Conservation (phyloP, 176 grass and related monocot genomes). For the Metroxylon sagu region DNA sequence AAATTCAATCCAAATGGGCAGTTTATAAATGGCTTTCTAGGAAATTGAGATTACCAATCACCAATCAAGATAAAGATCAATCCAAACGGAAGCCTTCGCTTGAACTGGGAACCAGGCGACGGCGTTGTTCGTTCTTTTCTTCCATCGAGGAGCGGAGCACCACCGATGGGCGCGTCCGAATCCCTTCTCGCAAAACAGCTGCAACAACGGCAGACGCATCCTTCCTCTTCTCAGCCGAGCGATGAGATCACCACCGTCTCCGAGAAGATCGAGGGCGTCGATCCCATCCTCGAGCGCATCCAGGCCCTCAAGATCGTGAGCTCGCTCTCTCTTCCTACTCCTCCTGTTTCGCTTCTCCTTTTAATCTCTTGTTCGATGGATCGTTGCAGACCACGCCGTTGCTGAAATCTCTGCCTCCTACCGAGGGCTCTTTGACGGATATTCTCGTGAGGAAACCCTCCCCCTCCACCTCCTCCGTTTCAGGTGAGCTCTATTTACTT, state of each 20-base stretch:
- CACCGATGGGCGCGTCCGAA: constrained; percentile 16
- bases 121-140: no score
- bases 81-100: no score
- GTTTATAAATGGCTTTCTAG: no score
- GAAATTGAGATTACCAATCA: no score
- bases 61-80: no score
- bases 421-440: constrained; percentile 7
- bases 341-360: neutral
- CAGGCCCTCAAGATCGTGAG: constrained; percentile 13
- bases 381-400: constrained; percentile 16
- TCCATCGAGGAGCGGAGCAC: no score
- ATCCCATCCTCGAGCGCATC: constrained; percentile 17
- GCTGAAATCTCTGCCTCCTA: constrained; percentile 6
- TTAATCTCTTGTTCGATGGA: neutral
- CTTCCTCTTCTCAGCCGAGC: constrained; percentile 5
- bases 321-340: no score
- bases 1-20: no score
- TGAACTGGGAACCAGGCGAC: no score
- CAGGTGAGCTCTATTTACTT: constrained; percentile 3
- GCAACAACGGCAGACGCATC: neutral
- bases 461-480: neutral
- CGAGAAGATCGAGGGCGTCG: constrained; percentile 12
- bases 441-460: constrained; percentile 16
- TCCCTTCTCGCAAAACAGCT: constrained; percentile 5
- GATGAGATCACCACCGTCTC: constrained; percentile 28